These are phyloP conservation scores for Eutrema heterophyllum DNA, from an alignment of 345 rosid species.

Conservation along the genomic window DNA sequence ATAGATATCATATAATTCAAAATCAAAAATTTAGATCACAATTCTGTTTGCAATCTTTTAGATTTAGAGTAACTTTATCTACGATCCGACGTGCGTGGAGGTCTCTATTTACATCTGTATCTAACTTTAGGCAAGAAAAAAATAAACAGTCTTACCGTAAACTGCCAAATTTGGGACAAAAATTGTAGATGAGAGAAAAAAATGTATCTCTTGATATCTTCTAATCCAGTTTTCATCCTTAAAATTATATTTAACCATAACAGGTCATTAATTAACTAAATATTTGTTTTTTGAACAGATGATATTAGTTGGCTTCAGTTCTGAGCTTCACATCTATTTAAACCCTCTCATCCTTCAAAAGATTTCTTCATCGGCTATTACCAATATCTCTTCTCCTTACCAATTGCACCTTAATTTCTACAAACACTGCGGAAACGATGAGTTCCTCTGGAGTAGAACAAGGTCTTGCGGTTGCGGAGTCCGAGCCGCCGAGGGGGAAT, in stretches of 20 bases:
- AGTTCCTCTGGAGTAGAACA: conserved; percentile 8
- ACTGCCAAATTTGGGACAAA: not conserved
- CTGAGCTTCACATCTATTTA: conserved; percentile 8
- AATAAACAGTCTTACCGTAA: too few species aligned
- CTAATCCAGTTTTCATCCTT: conserved; percentile 2
- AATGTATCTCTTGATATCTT: not conserved
- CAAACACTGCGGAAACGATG: not conserved
- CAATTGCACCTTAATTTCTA: not conserved
- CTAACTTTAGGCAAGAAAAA: not conserved
- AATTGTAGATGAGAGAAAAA: not conserved
- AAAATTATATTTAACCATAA: not conserved
- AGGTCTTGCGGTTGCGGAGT: not conserved
- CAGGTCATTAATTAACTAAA: not conserved
- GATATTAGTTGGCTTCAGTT: not conserved
- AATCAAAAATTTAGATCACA: too few species aligned
- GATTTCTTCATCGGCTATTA: not conserved
- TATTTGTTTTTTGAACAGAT: not conserved
- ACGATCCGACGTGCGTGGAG: not conserved
- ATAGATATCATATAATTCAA: too few species aligned
- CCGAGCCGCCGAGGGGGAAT: conserved; percentile 16
- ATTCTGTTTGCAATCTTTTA: not conserved
- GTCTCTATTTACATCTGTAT: too few species aligned
- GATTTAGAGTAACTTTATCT: not conserved
- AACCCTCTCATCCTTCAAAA: not conserved
- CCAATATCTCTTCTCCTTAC: not conserved